Evolutionary conservation across 108 stramenopile species (phyloP).

Genomic region (Fragilariopsis cylindrus): DNA sequence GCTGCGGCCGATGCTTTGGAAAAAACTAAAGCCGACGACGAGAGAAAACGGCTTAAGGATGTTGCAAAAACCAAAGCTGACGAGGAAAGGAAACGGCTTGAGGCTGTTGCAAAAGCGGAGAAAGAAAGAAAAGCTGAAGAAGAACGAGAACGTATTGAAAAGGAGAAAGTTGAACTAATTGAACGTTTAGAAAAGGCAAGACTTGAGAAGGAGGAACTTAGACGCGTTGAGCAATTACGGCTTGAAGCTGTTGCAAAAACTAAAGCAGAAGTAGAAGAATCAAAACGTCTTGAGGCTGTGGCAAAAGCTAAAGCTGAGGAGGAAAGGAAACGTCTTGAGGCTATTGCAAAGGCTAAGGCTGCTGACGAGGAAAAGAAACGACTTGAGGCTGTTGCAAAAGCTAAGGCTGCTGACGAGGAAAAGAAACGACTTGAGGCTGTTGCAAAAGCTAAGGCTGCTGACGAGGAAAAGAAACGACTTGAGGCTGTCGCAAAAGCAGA

Average conservation of each 20-base stretch:
- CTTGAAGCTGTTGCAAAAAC: not conserved
- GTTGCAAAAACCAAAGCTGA: constrained; percentile 12
- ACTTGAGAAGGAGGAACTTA: not conserved
- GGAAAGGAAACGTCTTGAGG: not conserved
- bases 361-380: not conserved
- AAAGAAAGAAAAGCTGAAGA: constrained; percentile 11
- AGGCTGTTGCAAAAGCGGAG: constrained; percentile 1
- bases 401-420: not conserved
- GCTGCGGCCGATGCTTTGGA: constrained; percentile 1
- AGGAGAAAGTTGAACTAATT: not conserved
- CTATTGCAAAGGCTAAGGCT: not conserved
- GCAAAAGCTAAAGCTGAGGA: constrained; percentile 6
- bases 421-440: not conserved
- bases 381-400: not conserved
- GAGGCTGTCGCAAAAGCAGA: not conserved
- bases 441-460: not conserved
- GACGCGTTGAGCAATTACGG: not conserved
- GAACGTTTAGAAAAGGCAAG: not conserved
- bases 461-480: not conserved
- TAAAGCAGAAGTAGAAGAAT: not conserved
- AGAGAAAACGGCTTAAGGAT: constrained; percentile 9
- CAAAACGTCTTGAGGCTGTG: not conserved
- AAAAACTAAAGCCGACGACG: constrained; percentile 6
- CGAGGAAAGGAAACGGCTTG: constrained; percentile 8
- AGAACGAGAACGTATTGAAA: constrained; percentile 1